A percentile compares a stretch with the other conserved stretches of the same genome.
Evolutionary conservation across 495 filamentous ascomycete species (phyloP).

Genomic region (Lichina pygmaea): DNA sequence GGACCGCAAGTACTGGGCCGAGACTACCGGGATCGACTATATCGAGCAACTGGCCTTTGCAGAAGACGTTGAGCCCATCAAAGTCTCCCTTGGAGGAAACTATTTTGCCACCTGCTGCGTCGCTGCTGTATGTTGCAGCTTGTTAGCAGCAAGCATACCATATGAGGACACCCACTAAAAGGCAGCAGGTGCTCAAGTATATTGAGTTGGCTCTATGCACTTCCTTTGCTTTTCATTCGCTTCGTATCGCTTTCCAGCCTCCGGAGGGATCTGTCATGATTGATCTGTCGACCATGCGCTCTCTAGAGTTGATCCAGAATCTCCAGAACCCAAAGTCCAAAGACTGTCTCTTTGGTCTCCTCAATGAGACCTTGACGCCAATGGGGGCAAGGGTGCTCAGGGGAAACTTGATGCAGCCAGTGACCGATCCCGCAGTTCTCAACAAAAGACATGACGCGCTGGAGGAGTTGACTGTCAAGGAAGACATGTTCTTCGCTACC

Average conservation of each 20-base stretch:
- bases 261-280: constrained; percentile 88
- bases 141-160: background rate
- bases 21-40: constrained; percentile 48
- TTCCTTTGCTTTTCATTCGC: constrained; percentile 45
- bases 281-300: constrained; percentile 59
- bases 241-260: constrained; percentile 68
- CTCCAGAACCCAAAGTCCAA: constrained; percentile 45
- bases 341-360: constrained; percentile 52
- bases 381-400: constrained; percentile 67
- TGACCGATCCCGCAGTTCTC: constrained; percentile 36
- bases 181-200: constrained; percentile 46
- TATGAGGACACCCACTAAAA: constrained; percentile 1
- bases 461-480: constrained; percentile 56
- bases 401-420: constrained; percentile 72
- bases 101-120: constrained; percentile 82
- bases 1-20: constrained; percentile 80
- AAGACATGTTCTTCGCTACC: constrained; percentile 65
- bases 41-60: constrained; percentile 52
- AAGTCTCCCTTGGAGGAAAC: constrained; percentile 49
- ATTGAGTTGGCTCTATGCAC: constrained; percentile 37
- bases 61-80: constrained; percentile 54
- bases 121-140: constrained; percentile 36
- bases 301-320: constrained; percentile 79
- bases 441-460: constrained; percentile 53
- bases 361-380: constrained; percentile 65